Conservation (phyloP, 768 basidiomycete species). For the Crepidotus variabilis region DNA sequence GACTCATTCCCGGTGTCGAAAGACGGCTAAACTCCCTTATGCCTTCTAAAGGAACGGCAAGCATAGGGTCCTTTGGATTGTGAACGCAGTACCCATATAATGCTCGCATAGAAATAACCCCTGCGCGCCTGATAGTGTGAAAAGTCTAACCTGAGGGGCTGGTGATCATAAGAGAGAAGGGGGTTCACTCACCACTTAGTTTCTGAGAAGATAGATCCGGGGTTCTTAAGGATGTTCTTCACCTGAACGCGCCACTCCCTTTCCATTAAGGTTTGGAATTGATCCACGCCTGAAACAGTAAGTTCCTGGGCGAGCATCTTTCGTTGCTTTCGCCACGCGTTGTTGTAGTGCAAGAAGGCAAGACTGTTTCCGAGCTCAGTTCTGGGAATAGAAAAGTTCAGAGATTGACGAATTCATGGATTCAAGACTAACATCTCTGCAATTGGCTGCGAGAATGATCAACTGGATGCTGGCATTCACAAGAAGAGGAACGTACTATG, state of each 20-base stretch:
- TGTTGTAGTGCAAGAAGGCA: conserved; percentile 22
- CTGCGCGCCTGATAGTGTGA: conserved; percentile 35
- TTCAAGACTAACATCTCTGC: neutral
- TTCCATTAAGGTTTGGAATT: conserved; percentile 17
- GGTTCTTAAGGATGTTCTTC: conserved; percentile 16
- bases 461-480: neutral
- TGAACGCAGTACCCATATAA: conserved; percentile 53
- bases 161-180: neutral
- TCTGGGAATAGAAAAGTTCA: neutral
- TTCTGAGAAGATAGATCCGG: conserved; percentile 26
- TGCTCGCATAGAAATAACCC: conserved; percentile 48
- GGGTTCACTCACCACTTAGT: conserved; percentile 19
- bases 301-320: conserved; percentile 21
- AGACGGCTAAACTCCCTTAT: conserved; percentile 47
- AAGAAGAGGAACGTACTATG: conserved; percentile 1
- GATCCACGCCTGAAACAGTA: conserved; percentile 9
- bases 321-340: conserved; percentile 35
- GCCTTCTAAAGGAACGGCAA: conserved; percentile 42
- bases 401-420: neutral
- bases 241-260: conserved; percentile 16
- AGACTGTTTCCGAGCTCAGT: conserved; percentile 2
- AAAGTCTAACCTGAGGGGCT: too few species aligned
- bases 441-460: neutral
- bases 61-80: conserved; percentile 46
- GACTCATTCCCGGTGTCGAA: conserved; percentile 31